phyloP scores from a whole-genome alignment of 1,139 yeast species.

The Kodamaea sp. region DNA sequence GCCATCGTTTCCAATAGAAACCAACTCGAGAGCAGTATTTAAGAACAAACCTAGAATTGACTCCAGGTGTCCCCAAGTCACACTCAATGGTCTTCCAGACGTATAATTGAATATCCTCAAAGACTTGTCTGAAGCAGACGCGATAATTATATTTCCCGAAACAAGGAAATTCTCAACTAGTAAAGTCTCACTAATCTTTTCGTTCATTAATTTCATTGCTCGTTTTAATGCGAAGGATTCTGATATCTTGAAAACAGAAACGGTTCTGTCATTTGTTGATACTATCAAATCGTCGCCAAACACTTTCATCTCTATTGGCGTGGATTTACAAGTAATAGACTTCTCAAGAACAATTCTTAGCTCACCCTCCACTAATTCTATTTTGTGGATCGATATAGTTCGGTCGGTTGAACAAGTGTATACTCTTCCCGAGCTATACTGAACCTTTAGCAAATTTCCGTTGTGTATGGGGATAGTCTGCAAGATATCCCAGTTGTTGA shows the following conservation, averaged over 20 bases:
- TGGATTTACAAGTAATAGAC: slow-evolving; percentile 48
- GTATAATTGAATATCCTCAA: slow-evolving; percentile 49
- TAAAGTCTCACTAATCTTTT: slow-evolving; percentile 37
- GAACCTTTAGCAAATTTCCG: slow-evolving; percentile 49
- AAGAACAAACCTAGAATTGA: slow-evolving; percentile 45
- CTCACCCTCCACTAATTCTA: slow-evolving; percentile 23
- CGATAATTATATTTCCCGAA: slow-evolving; percentile 33
- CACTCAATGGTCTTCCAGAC: slow-evolving; percentile 47
- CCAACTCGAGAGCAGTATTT: slow-evolving; percentile 22
- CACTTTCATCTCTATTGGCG: slow-evolving; percentile 44
- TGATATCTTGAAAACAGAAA: slow-evolving; percentile 39
- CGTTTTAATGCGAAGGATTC: slow-evolving; percentile 36
- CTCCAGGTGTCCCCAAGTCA: slow-evolving; percentile 71
- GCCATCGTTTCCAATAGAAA: slow-evolving; percentile 52
- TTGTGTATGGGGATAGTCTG: slow-evolving; percentile 62
- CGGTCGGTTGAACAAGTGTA: slow-evolving; percentile 62
- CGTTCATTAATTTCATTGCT: slow-evolving; percentile 42
- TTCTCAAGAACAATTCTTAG: slow-evolving; percentile 38
- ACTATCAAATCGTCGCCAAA: slow-evolving; percentile 42
- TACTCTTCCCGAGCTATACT: slow-evolving; percentile 31
- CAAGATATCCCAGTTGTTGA: slow-evolving; percentile 45
- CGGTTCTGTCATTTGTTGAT: slow-evolving; percentile 53
- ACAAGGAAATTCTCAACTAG: slow-evolving; percentile 42
- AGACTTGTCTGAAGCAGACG: slow-evolving; percentile 59
- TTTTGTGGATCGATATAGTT: slow-evolving; percentile 52